Conservation (phyloP, 2,329 filamentous ascomycete genomes). For the Cercospora citrullina region DNA sequence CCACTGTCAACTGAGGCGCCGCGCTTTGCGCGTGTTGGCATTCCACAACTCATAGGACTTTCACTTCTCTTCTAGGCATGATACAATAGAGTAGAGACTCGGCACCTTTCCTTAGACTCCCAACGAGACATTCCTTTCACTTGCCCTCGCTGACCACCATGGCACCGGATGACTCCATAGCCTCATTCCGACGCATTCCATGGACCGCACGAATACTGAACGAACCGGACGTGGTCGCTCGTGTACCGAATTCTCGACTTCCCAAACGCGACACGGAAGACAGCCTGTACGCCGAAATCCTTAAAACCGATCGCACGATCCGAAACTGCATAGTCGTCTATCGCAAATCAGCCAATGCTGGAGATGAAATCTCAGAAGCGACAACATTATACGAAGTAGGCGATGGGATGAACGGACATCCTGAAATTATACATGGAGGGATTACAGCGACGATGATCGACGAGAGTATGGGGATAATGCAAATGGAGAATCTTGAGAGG, state of each 20-base stretch:
- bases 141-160: constrained; percentile 13
- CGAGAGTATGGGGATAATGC: constrained; percentile 56
- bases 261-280: constrained; percentile 50
- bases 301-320: constrained; percentile 55
- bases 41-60: not conserved
- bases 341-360: constrained; percentile 38
- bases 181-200: constrained; percentile 36
- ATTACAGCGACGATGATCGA: constrained; percentile 60
- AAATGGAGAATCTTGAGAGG: constrained; percentile 46
- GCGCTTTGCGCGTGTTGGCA: not conserved
- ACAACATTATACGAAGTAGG: constrained; percentile 50
- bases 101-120: not conserved
- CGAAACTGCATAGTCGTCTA: constrained; percentile 49
- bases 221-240: constrained; percentile 43
- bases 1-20: not conserved
- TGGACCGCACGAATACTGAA: constrained; percentile 36
- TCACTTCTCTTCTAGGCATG: not conserved
- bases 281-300: constrained; percentile 54
- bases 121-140: not conserved
- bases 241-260: constrained; percentile 41
- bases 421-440: constrained; percentile 58
- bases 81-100: not conserved
- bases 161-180: constrained; percentile 30
- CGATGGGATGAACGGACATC: constrained; percentile 55
- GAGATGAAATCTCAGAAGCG: constrained; percentile 36